Evolutionary conservation across 2,329 filamentous ascomycete genomes (phyloP), one percentile per base, ranked within the genome.

Genomic region (Aspergillus caelatus): DNA sequence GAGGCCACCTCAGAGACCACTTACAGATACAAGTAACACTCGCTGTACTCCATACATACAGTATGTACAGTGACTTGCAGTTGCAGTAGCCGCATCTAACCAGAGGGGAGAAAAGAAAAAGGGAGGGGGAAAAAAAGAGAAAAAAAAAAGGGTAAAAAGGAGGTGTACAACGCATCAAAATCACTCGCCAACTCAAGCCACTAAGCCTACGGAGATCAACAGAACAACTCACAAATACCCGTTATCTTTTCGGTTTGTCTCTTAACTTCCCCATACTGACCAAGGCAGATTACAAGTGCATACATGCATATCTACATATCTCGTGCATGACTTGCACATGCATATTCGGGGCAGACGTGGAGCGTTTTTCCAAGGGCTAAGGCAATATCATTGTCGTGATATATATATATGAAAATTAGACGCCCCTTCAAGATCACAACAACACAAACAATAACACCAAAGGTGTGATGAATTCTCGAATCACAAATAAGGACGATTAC

Each of bases 31-130:
- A 45, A 48, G 28, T 46, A 36, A 43, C 12, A 30, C 23, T 26
- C 28, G 19, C 34, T 59, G 57, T 50, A 36, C 43, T 23, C 57
- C 45, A 48, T 48, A 48, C 45, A 19, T 48, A 32, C n/a, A 32
- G 39, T 12, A 60, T 60, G 57, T 60, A 43, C 48, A 41, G 48
- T 32, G 52, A 43, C 52, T 48, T 48, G 39, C 58, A 54, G 28
- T 26, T 54, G 50, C 58, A 61, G 30, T 36, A 54, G 50, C 50
- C 50, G 50, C 50, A 36, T 32, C 32, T n/a, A 54, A 12, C 46
- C 23, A 3, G 8, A 28, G 46, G 8, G n/a, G 28, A 26, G 26
- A 3, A 26, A 26, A 26, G 26, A 26, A 26, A 26, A 26, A 26
- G 4, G 26, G 26, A 26, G 26, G 26, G 23, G 3, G 5, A 8